Evolutionary conservation across 1,284 basidiomycete genomes (phyloP).

Genomic region (Trametes sp.): DNA sequence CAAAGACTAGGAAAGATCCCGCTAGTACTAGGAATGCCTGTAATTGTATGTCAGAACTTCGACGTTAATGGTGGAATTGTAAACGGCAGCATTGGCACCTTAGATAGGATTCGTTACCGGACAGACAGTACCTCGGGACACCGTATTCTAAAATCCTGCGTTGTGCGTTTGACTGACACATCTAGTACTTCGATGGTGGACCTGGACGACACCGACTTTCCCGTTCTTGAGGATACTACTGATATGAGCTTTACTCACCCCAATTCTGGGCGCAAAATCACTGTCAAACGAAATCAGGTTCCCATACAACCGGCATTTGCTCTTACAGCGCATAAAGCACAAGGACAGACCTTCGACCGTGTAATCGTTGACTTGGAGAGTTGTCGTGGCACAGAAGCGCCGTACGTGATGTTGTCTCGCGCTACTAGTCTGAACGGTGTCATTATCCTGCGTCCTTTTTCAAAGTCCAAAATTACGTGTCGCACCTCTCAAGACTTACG

Average conservation of each 20-base stretch:
- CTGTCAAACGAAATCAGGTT: background rate
- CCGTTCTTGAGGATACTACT: background rate
- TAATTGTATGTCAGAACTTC: conserved; percentile 44
- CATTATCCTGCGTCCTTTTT: background rate
- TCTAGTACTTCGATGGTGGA: no score
- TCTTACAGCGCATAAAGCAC: background rate
- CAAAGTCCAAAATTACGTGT: background rate
- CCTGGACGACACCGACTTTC: background rate
- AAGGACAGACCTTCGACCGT: background rate
- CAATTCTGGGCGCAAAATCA: background rate
- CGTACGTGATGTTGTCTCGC: background rate
- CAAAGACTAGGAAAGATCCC: conserved; percentile 39
- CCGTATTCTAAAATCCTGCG: background rate
- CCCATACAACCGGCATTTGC: background rate
- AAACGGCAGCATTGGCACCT: conserved; percentile 43
- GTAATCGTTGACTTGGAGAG: background rate
- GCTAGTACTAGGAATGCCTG: conserved; percentile 46
- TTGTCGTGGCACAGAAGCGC: background rate
- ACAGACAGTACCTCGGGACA: background rate
- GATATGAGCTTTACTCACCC: background rate
- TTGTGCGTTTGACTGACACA: background rate
- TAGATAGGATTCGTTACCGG: conserved; percentile 15
- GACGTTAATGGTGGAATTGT: conserved; percentile 44
- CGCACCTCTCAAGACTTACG: background rate
- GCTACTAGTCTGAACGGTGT: background rate